phyloP scores from a whole-genome alignment of 1,284 basidiomycete species.

The Omphalotus olearius region DNA sequence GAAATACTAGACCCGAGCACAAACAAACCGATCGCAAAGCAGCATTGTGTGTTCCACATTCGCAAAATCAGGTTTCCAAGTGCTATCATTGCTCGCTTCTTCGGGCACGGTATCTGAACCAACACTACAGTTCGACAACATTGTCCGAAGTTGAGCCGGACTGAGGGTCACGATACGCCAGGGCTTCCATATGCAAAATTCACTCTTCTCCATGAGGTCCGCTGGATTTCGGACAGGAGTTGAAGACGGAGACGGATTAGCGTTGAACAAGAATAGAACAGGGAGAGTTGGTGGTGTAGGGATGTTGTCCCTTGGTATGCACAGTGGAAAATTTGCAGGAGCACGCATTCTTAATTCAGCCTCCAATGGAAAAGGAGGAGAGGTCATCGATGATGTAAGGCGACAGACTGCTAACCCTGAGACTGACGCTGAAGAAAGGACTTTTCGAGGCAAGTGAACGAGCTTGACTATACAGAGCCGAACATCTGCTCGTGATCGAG shows the following conservation, averaged over 20 bases:
- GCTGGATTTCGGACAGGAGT: constrained; percentile 14
- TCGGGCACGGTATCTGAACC: background rate
- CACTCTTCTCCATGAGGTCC: constrained; percentile 19
- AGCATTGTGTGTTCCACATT: background rate
- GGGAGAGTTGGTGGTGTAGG: constrained; percentile 1
- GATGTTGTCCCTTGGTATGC: background rate
- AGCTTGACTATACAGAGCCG: constrained; percentile 24
- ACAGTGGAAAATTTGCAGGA: background rate
- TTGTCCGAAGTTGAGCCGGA: background rate
- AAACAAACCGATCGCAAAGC: constrained; percentile 3
- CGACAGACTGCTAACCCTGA: constrained; percentile 23
- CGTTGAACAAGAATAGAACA: constrained; percentile 24
- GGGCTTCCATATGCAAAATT: constrained; percentile 26
- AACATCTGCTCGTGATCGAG: constrained; percentile 20
- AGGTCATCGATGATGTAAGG: constrained; percentile 1
- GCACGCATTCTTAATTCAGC: background rate
- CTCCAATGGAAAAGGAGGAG: constrained; percentile 2
- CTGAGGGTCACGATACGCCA: constrained; percentile 15
- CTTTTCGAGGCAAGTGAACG: constrained; percentile 17
- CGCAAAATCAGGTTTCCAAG: background rate
- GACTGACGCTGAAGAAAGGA: constrained; percentile 7
- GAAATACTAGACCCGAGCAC: constrained; percentile 5
- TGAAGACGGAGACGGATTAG: constrained; percentile 15
- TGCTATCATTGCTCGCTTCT: too few relatives aligned
- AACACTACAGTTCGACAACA: background rate